phyloP scores from a whole-genome alignment of 441 rosid genomes.

The Syzygium syzygioides region DNA sequence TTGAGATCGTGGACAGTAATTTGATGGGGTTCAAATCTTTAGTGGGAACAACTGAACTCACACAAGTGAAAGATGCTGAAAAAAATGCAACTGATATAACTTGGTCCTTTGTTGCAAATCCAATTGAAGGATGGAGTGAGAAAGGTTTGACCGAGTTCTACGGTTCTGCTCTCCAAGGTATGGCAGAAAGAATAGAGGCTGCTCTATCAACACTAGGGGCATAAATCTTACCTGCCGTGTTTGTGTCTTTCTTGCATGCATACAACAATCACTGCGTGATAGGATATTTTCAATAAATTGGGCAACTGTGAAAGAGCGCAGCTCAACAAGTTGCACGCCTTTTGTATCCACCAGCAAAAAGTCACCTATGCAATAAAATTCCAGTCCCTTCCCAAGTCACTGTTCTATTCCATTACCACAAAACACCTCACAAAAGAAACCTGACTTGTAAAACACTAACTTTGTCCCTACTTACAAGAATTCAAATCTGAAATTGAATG shows the following conservation, averaged over 20 bases:
- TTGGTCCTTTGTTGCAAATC: background rate
- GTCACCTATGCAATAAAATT: background rate
- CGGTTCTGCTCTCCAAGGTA: background rate
- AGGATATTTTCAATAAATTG: background rate
- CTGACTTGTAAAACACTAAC: background rate
- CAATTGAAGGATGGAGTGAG: background rate
- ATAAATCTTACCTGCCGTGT: background rate
- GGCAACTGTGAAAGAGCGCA: background rate
- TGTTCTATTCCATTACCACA: background rate
- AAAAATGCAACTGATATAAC: background rate
- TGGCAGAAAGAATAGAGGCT: background rate
- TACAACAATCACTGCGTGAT: background rate
- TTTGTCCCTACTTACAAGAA: background rate
- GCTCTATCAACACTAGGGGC: background rate
- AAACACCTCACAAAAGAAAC: background rate
- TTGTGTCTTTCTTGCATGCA: background rate
- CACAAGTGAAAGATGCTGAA: background rate
- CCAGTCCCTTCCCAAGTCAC: background rate
- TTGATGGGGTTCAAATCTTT: background rate
- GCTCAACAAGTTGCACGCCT: background rate
- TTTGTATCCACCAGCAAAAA: background rate
- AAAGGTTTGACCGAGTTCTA: background rate
- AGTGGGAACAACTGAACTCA: background rate
- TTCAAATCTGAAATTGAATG: background rate
- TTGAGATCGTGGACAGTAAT: background rate